A percentile compares a stretch with the other conserved stretches of the same genome.
phyloP scores from a whole-genome alignment of 306 rosid species.

The Cucumis cinereus region DNA sequence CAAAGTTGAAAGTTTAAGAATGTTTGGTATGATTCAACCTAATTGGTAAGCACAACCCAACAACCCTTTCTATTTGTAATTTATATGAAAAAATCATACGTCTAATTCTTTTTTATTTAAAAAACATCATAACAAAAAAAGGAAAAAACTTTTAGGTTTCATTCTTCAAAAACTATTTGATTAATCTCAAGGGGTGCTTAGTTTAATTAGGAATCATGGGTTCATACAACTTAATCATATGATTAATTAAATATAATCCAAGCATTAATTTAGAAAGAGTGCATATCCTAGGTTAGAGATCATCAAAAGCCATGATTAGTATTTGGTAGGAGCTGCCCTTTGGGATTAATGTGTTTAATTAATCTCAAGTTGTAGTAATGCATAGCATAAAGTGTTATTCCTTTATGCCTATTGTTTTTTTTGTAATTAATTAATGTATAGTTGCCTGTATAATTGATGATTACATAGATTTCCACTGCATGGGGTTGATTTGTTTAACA shows the following conservation, averaged over 20 bases:
- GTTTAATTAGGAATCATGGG: background rate
- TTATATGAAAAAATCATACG: background rate
- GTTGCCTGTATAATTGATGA: background rate
- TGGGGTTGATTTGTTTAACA: background rate
- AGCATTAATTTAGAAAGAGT: background rate
- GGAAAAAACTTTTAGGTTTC: background rate
- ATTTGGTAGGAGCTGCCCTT: background rate
- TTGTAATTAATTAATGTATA: background rate
- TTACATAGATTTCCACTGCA: background rate
- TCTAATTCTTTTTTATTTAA: background rate
- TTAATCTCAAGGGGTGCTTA: background rate
- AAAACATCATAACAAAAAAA: background rate
- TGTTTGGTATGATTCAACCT: too few relatives aligned
- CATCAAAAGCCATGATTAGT: background rate
- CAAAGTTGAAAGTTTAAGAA: too few relatives aligned
- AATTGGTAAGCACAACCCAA: background rate
- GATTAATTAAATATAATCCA: background rate
- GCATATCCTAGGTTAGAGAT: background rate
- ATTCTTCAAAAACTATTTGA: background rate
- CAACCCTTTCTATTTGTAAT: background rate
- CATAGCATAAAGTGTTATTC: background rate
- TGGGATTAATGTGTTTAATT: background rate
- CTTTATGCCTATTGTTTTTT: background rate
- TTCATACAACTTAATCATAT: background rate
- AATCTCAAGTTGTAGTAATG: background rate